These are phyloP conservation scores for Suhomyces ambrosiae DNA, from an alignment of 1,139 yeast genomes.

Conservation along the genomic window DNA sequence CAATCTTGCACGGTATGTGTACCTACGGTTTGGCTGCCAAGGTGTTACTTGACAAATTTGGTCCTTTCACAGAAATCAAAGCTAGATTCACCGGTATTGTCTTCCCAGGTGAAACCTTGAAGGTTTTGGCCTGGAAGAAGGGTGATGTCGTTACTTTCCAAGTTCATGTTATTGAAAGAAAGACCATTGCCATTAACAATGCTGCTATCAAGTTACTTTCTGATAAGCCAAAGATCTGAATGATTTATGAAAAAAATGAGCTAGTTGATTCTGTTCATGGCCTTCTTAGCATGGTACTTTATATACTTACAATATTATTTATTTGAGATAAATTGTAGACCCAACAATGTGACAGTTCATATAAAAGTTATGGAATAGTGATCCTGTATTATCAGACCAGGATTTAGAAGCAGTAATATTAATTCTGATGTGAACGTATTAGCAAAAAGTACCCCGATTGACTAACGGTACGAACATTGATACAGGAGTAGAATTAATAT, in stretches of 20 bases:
- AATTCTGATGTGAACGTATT: no score
- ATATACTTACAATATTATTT: not conserved
- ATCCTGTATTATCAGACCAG: no score
- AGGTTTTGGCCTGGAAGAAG: conserved; percentile 82
- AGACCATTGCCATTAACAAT: conserved; percentile 76
- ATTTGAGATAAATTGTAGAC: not conserved
- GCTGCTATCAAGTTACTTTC: conserved; percentile 77
- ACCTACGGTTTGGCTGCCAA: conserved; percentile 83
- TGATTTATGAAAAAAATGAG: conserved; percentile 2
- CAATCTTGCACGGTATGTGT: conserved; percentile 92
- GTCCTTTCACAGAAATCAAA: conserved; percentile 82
- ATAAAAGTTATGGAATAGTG: no score
- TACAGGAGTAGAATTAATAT: no score
- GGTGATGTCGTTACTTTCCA: conserved; percentile 74
- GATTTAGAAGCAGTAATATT: no score
- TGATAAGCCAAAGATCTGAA: conserved; percentile 45
- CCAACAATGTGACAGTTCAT: no score
- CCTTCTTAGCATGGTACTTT: no score
- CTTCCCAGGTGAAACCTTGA: conserved; percentile 93
- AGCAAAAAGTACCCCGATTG: no score
- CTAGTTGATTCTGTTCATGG: not conserved
- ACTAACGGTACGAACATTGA: no score
- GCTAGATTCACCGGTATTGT: conserved; percentile 91
- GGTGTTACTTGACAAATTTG: conserved; percentile 75
- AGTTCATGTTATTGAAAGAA: conserved; percentile 79